Evolutionary conservation across 192 early-diverging fungal species (phyloP).

Genomic region (Coemansia javaensis): DNA sequence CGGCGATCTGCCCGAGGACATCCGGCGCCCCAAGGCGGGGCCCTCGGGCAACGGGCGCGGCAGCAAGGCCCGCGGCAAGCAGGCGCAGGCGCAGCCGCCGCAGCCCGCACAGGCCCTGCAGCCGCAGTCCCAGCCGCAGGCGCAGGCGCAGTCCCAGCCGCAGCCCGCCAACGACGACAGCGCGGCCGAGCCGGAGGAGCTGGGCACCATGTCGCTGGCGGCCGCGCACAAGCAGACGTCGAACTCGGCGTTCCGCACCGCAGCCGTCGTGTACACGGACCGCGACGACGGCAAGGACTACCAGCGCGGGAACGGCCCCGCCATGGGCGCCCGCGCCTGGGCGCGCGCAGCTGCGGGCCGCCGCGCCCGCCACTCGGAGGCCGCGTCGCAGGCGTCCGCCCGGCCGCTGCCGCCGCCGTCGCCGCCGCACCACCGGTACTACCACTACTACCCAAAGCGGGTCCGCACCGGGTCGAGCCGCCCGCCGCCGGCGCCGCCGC

Average conservation of each 20-base stretch:
- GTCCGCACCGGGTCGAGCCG: too few species aligned
- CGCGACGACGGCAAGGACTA: slow-evolving; percentile 8
- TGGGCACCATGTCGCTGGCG: slow-evolving; percentile 20
- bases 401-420: too few species aligned
- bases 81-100: too few species aligned
- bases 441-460: too few species aligned
- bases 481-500: too few species aligned
- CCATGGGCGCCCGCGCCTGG: background rate
- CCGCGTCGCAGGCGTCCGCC: too few species aligned
- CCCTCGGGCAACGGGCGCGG: too few species aligned
- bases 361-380: too few species aligned
- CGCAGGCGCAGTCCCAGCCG: background rate
- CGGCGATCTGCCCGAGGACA: background rate
- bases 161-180: background rate
- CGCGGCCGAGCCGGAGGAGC: background rate
- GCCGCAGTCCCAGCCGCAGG: background rate
- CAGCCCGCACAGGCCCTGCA: too few species aligned
- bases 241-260: slow-evolving; percentile 29
- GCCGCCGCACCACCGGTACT: too few species aligned
- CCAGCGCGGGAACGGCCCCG: background rate
- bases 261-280: slow-evolving; percentile 19
- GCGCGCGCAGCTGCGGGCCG: background rate
- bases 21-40: too few species aligned
- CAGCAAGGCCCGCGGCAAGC: too few species aligned
- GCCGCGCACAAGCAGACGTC: slow-evolving; percentile 28